A percentile compares a stretch with the other conserved stretches of the same genome.
phyloP scores from a whole-genome alignment of 2,329 filamentous ascomycete species.

The Aureobasidium sp. region DNA sequence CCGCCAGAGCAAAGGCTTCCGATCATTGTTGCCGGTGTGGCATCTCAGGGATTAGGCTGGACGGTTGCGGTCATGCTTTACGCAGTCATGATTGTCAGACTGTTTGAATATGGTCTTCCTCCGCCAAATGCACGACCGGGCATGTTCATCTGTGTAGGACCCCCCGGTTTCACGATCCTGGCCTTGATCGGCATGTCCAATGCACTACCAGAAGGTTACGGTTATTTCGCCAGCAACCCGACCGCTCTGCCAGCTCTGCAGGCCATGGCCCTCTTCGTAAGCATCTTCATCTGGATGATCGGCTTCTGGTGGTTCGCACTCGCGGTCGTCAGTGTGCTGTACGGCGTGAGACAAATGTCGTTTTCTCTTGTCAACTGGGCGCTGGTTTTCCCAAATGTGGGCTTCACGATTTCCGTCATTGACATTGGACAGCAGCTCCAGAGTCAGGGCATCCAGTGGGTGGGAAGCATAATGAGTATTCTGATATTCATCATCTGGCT shows the following conservation, averaged over 20 bases:
- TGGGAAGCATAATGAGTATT: conserved; percentile 51
- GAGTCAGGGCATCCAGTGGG: conserved; percentile 46
- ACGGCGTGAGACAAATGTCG: conserved; percentile 21
- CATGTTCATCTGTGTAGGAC: conserved; percentile 49
- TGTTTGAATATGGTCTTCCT: conserved; percentile 40
- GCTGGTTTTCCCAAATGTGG: conserved; percentile 60
- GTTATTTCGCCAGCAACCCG: conserved; percentile 23
- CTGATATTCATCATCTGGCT: conserved; percentile 50
- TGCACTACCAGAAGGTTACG: conserved; percentile 19
- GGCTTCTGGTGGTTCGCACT: conserved; percentile 37
- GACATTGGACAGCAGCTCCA: conserved; percentile 45
- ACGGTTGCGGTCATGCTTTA: conserved; percentile 40
- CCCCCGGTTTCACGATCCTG: conserved; percentile 26
- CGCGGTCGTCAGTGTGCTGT: conserved; percentile 20
- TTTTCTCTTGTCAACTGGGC: conserved; percentile 47
- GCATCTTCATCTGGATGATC: conserved; percentile 44
- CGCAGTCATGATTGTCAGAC: conserved; percentile 34
- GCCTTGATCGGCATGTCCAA: conserved; percentile 24
- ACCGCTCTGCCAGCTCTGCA: conserved; percentile 21
- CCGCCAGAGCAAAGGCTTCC: conserved; percentile 30
- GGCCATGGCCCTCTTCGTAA: conserved; percentile 23
- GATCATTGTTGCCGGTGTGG: conserved; percentile 40
- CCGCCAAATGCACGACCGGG: conserved; percentile 35
- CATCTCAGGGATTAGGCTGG: conserved; percentile 42
- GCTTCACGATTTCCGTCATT: conserved; percentile 55